Evolutionary conservation across 768 basidiomycete genomes (phyloP), one percentile per base, ranked within the genome.

Genomic region (Solioccasus polychromus): DNA sequence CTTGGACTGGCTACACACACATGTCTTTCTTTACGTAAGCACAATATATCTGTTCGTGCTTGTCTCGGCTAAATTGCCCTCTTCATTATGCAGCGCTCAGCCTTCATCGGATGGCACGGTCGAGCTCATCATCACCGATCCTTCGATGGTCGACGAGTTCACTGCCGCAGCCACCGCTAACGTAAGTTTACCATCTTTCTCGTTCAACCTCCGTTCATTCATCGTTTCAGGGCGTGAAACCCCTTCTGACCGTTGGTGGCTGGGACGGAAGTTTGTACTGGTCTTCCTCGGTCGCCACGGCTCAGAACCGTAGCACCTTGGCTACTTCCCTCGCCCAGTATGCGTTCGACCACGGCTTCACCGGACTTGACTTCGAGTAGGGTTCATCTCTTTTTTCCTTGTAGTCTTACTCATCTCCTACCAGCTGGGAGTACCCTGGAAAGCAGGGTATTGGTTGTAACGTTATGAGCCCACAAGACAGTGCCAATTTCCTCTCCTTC

Each of bases 341-440:
- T 31, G 78, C 75, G 12, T 51, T 66, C 5, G 57, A 66, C 20
- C 80, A 83, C 53, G 54, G 71, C 1, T 68, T 88, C 14, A 73
- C 79, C 51, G 83, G 83, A n/a, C 65, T 86, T 34, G 83, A 86
- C 53, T 80, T 85, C 44, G 84, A 85, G 82, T 82, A 58, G 31
- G n/a, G 80, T 69, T 5, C 9, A 24, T 11, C 22, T 17, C 1
- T 36, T 38, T 18, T 19, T 35, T 37, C 4, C 26, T 0, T 6
- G 2, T 3, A n/a, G 6, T 30, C 7, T 20, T 39, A 12, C 45
- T 55, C 17, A 57, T 15, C 19, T 1, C 5, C 17, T 24, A 2
- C n/a, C 39, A 88, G 88, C 59, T 92, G 90, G 91, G 92, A 93
- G 63, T 95, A 90, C 60, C 92, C 92, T 29, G 79, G 73, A 30